Base-by-base conservation (phyloP, 2,329 filamentous ascomycete genomes). In the Penicillium sp. region DNA sequence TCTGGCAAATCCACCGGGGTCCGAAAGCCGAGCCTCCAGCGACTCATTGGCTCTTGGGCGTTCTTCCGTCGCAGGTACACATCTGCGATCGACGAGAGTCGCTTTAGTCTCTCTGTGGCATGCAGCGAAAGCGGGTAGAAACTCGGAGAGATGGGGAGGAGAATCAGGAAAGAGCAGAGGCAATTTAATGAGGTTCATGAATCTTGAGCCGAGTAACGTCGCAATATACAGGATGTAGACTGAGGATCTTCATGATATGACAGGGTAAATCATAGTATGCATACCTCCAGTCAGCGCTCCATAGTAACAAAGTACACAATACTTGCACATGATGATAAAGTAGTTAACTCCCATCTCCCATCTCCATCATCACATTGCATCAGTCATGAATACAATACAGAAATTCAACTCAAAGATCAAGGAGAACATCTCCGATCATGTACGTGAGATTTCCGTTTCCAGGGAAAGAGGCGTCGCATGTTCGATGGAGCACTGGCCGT, bases 391-490 rank as follows among this genome's bases (percentile, higher is more conserved):
- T 17, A 34, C 22, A 48, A 59, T 28, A 22, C 22, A 17, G 51
- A 34, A 8, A 22, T 39, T 8, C n/a, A 55, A 45, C 39, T 4
- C 42, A 53, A 50, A 22, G 28, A 49, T 10, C 14, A 34, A 43
- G 57, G 60, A 65, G 55, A 67, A 60, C 54, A 60, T 63, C 47
- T 67, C 61, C 64, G 61, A 58, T 64, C 60, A 59, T 66, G 61
- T 61, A 67, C 56, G 62, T 58, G 58, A 65, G 57, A 58, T 61
- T n/a, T 38, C 51, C 51, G 28, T 35, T 35, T 34, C 25, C 39
- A 17, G 11, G 20, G 25, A 22, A 20, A 20, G 20, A 38, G 43
- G 35, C 41, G 57, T 59, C 57, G 57, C 54, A 55, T 57, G 49
- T 58, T 51, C 50, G 50, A 59, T 53, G 49, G 49, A 62, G 57